These are phyloP conservation scores for Kwoniella mangroviensis DNA, from an alignment of 768 basidiomycete genomes.

Conservation along the genomic window DNA sequence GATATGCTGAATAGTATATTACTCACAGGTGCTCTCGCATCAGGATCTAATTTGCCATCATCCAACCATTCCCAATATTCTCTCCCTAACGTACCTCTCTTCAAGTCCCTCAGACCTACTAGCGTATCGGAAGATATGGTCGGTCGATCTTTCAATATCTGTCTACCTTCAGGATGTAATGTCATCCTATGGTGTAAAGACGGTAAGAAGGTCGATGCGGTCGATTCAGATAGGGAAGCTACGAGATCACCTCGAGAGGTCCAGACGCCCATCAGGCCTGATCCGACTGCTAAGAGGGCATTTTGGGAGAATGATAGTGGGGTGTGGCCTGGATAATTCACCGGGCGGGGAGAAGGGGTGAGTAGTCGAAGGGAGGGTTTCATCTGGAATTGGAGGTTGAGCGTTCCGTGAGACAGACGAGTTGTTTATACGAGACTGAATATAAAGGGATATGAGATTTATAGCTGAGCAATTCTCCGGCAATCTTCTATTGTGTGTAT, in stretches of 20 bases:
- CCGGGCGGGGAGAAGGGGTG: neutral
- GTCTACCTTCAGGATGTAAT: constrained; percentile 76
- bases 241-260: constrained; percentile 87
- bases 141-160: constrained; percentile 81
- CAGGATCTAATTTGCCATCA: constrained; percentile 84
- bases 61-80: constrained; percentile 90
- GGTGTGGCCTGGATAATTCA: constrained; percentile 59
- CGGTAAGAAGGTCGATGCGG: constrained; percentile 77
- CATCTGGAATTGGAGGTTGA: constrained; percentile 1
- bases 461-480: neutral
- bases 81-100: constrained; percentile 80
- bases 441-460: neutral
- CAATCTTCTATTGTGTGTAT: neutral
- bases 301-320: constrained; percentile 82
- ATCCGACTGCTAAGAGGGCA: constrained; percentile 81
- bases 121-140: constrained; percentile 76
- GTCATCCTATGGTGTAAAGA: constrained; percentile 78
- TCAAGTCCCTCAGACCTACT: constrained; percentile 69
- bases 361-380: constrained; percentile 7
- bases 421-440: too few species aligned
- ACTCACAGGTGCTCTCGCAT: constrained; percentile 85
- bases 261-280: constrained; percentile 75
- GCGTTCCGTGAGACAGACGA: too few species aligned
- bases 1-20: neutral
- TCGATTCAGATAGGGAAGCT: constrained; percentile 90